Conservation (phyloP, 2,329 filamentous ascomycete species). For the Fusarium graminum region DNA sequence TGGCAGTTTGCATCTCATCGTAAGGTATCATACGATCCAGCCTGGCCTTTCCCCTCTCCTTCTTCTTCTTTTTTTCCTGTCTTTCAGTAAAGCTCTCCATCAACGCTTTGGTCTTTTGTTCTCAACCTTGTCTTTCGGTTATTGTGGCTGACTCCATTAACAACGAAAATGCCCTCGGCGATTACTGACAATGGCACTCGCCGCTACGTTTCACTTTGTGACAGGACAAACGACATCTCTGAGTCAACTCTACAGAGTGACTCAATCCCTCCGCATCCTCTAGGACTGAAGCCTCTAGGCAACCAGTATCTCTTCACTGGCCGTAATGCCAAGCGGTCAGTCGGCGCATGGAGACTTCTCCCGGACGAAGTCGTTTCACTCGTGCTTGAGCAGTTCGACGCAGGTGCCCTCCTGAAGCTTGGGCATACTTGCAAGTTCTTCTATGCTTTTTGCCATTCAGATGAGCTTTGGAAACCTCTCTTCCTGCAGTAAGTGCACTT, state of each 20-base stretch:
- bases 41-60: constrained; percentile 13
- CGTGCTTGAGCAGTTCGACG: constrained; percentile 81
- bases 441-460: constrained; percentile 84
- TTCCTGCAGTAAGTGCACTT: constrained; percentile 80
- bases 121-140: background rate
- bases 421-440: constrained; percentile 86
- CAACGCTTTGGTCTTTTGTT: background rate
- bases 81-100: background rate
- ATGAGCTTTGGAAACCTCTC: constrained; percentile 90
- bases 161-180: constrained; percentile 42
- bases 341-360: constrained; percentile 75
- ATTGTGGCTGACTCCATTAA: constrained; percentile 6
- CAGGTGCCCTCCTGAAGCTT: constrained; percentile 70
- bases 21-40: constrained; percentile 27
- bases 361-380: constrained; percentile 85
- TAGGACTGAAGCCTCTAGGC: constrained; percentile 87
- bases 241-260: constrained; percentile 50
- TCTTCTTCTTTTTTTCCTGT: background rate
- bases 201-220: constrained; percentile 38
- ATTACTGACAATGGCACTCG: constrained; percentile 20
- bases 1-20: constrained; percentile 21
- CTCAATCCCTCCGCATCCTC: constrained; percentile 81
- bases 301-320: constrained; percentile 79
- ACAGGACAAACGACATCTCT: constrained; percentile 39
- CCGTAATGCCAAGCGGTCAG: constrained; percentile 74